phyloP scores from a whole-genome alignment of 2,329 filamentous ascomycete genomes.

The Hypoxylon sp. region DNA sequence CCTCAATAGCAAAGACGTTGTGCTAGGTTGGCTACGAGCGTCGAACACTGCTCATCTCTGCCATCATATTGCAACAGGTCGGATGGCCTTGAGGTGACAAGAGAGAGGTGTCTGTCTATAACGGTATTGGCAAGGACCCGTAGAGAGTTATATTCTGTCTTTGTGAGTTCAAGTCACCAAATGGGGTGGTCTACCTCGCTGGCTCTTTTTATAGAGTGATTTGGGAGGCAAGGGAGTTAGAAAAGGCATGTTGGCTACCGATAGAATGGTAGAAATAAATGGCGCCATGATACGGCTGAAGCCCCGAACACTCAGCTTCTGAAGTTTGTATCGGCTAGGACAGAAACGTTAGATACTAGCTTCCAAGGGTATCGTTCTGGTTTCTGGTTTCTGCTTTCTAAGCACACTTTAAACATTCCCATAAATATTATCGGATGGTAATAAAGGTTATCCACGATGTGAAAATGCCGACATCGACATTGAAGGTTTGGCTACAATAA shows the following conservation, averaged over 20 bases:
- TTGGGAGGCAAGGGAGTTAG: not conserved
- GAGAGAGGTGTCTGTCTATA: too few relatives aligned
- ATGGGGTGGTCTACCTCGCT: not conserved
- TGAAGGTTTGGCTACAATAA: not conserved
- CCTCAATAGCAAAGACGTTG: not conserved
- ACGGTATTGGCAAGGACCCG: too few relatives aligned
- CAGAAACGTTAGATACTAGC: not conserved
- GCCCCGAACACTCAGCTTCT: slow-evolving; percentile 1
- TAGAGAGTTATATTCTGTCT: not conserved
- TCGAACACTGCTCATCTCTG: not conserved
- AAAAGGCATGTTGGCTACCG: slow-evolving; percentile 7
- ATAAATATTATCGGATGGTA: not conserved
- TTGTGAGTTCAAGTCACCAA: not conserved
- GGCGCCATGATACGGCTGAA: not conserved
- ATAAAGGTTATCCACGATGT: not conserved
- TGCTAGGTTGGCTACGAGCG: not conserved
- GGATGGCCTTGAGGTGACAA: not conserved
- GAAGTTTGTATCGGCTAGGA: not conserved
- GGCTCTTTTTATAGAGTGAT: slow-evolving; percentile 1
- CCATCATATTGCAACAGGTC: not conserved
- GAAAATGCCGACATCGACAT: not conserved
- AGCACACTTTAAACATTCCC: not conserved
- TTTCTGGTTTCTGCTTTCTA: not conserved
- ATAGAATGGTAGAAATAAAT: slow-evolving; percentile 1
- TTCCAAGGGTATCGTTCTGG: not conserved